These are phyloP conservation scores for Chaetomiaceae sp. DNA, from an alignment of 2,329 filamentous ascomycete species.

Conservation along the genomic window DNA sequence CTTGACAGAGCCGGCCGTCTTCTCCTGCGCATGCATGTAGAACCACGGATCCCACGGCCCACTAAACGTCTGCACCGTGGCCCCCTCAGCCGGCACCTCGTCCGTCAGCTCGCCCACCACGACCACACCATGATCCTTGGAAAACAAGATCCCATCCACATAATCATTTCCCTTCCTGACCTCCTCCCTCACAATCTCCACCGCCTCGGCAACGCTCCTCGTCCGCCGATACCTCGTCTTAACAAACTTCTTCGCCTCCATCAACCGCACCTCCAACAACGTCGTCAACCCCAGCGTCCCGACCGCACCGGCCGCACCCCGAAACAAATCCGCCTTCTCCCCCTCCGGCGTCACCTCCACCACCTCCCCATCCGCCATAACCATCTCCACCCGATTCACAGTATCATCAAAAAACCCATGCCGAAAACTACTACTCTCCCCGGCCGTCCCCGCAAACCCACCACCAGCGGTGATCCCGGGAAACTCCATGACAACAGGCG, in stretches of 20 bases:
- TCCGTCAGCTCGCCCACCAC: slow-evolving; percentile 60
- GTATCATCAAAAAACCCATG: slow-evolving; percentile 68
- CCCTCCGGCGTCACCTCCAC: slow-evolving; percentile 42
- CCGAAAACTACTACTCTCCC: slow-evolving; percentile 65
- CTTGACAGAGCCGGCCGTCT: slow-evolving; percentile 28
- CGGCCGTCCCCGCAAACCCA: slow-evolving; percentile 65
- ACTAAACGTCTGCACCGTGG: slow-evolving; percentile 48
- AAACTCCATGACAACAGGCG: slow-evolving; percentile 72
- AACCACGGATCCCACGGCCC: slow-evolving; percentile 67
- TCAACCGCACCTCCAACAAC: slow-evolving; percentile 58
- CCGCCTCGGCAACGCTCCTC: slow-evolving; percentile 43
- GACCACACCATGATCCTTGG: slow-evolving; percentile 57
- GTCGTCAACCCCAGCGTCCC: slow-evolving; percentile 66
- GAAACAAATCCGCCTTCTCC: slow-evolving; percentile 49
- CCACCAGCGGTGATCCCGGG: slow-evolving; percentile 71
- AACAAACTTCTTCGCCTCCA: slow-evolving; percentile 57
- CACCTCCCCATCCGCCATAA: slow-evolving; percentile 62
- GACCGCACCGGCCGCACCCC: slow-evolving; percentile 60
- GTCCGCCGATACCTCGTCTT: slow-evolving; percentile 57
- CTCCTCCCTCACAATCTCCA: slow-evolving; percentile 46
- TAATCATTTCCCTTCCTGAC: slow-evolving; percentile 54
- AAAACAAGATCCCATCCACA: slow-evolving; percentile 68
- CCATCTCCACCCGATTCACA: slow-evolving; percentile 61
- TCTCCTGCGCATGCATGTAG: slow-evolving; percentile 62
- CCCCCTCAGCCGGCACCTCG: slow-evolving; percentile 35